phyloP scores from a whole-genome alignment of 1,284 basidiomycete genomes.

The Cerrena zonata region DNA sequence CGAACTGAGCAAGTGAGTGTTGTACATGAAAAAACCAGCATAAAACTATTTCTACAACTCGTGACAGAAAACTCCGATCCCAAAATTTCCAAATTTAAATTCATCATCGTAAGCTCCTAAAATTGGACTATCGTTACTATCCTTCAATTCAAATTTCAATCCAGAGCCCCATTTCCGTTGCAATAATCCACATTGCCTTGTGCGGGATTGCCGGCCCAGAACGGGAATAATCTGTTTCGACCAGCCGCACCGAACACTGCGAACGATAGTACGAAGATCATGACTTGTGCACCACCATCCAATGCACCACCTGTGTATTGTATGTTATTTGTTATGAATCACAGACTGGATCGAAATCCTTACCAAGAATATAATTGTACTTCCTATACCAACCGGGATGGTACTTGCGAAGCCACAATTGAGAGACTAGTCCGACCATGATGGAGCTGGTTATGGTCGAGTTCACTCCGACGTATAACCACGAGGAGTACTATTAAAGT shows the following conservation, averaged over 20 bases:
- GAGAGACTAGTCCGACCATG: constrained; percentile 51
- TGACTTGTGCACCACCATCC: constrained; percentile 64
- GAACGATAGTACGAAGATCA: constrained; percentile 64
- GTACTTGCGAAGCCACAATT: constrained; percentile 52
- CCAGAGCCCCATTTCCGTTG: constrained; percentile 50
- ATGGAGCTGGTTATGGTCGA: constrained; percentile 46
- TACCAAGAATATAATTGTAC: constrained; percentile 63
- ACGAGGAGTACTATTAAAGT: constrained; percentile 37
- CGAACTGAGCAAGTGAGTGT: too few relatives aligned
- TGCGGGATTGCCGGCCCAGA: constrained; percentile 52
- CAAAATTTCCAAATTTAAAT: neutral
- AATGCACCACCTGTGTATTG: constrained; percentile 38
- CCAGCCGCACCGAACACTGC: constrained; percentile 65
- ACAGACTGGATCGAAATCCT: neutral
- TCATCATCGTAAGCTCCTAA: neutral
- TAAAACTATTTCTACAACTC: too few relatives aligned
- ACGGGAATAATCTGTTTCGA: constrained; percentile 43
- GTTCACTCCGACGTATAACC: constrained; percentile 45
- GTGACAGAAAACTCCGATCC: too few relatives aligned
- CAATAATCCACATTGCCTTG: constrained; percentile 53
- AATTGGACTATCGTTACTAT: neutral
- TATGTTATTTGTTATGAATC: neutral
- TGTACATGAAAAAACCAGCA: too few relatives aligned
- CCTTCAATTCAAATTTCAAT: constrained; percentile 8
- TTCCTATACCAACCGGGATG: constrained; percentile 53